These are phyloP conservation scores for Epicoccum sorghinum DNA, from an alignment of 2,329 filamentous ascomycete genomes.

Conservation along the genomic window DNA sequence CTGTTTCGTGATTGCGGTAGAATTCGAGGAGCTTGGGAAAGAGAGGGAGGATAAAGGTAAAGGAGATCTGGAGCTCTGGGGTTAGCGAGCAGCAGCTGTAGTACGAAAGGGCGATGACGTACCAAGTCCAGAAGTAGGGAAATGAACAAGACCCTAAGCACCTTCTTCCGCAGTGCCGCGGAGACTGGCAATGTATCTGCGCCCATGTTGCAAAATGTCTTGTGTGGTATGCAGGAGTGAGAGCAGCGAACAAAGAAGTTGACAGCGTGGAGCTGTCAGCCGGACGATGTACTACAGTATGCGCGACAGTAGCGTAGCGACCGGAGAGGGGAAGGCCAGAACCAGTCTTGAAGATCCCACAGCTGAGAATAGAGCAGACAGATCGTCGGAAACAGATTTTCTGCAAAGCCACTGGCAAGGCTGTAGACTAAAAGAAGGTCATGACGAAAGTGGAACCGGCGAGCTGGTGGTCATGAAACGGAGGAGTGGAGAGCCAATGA, in stretches of 20 bases:
- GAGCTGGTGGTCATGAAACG: conserved; percentile 25
- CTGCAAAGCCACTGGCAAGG: conserved; percentile 16
- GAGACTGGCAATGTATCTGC: conserved; percentile 42
- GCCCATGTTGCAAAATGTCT: conserved; percentile 20
- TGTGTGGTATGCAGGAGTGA: not conserved
- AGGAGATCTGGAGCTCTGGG: conserved; percentile 75
- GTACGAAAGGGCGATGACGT: conserved; percentile 45
- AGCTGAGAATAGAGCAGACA: conserved; percentile 23
- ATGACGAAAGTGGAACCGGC: conserved; percentile 26
- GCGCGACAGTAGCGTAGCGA: conserved; percentile 22
- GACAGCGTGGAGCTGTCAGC: conserved; percentile 22
- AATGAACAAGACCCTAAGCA: conserved; percentile 85
- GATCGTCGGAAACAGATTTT: conserved; percentile 1
- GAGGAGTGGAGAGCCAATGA: conserved; percentile 17
- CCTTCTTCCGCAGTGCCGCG: conserved; percentile 70
- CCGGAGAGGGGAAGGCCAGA: conserved; percentile 23
- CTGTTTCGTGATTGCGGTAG: conserved; percentile 83
- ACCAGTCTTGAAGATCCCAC: conserved; percentile 19
- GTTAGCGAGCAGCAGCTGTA: conserved; percentile 17
- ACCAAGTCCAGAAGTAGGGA: conserved; percentile 91
- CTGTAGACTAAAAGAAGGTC: conserved; percentile 13
- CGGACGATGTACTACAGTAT: not conserved
- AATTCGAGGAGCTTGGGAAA: conserved; percentile 96
- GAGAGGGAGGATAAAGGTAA: conserved; percentile 96
- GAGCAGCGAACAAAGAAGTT: conserved; percentile 9